phyloP scores from a whole-genome alignment of 2,329 filamentous ascomycete species.

The Dactylellina leptospora region DNA sequence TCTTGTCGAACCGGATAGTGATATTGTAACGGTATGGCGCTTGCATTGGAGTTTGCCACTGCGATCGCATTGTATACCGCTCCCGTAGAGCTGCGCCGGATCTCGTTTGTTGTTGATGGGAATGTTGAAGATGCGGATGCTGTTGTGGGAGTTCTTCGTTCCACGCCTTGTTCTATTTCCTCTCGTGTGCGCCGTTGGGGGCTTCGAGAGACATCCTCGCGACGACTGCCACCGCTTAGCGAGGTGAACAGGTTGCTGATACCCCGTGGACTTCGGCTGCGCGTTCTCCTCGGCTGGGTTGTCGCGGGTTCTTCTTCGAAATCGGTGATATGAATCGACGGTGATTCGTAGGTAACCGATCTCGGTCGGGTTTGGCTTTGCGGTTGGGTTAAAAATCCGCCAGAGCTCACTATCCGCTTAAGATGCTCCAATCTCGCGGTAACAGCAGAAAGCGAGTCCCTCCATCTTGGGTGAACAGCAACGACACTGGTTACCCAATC shows the following conservation, averaged over 20 bases:
- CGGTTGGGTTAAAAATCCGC: conserved; percentile 7
- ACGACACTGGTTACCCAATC: conserved; percentile 47
- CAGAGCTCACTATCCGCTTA: conserved; percentile 19
- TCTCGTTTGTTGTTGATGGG: conserved; percentile 19
- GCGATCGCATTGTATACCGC: conserved; percentile 28
- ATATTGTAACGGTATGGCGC: conserved; percentile 45
- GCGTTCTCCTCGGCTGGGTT: background rate
- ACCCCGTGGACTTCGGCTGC: conserved; percentile 36
- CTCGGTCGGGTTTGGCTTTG: conserved; percentile 25
- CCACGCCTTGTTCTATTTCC: conserved; percentile 44
- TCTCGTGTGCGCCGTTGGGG: conserved; percentile 41
- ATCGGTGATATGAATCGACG: conserved; percentile 32
- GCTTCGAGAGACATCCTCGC: conserved; percentile 27
- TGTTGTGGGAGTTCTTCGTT: conserved; percentile 35
- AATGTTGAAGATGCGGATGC: conserved; percentile 32
- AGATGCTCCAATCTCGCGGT: conserved; percentile 32
- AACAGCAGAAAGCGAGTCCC: conserved; percentile 43
- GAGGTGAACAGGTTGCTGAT: conserved; percentile 30
- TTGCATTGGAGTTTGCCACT: conserved; percentile 32
- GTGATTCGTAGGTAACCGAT: conserved; percentile 34
- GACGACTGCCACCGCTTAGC: conserved; percentile 4
- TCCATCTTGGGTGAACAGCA: conserved; percentile 42
- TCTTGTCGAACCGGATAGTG: conserved; percentile 42
- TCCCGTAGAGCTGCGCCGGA: conserved; percentile 25
- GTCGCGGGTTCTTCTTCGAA: conserved; percentile 5